Evolutionary conservation across 305 asterid species (phyloP).

Genomic region (Fraxinus latifolia): DNA sequence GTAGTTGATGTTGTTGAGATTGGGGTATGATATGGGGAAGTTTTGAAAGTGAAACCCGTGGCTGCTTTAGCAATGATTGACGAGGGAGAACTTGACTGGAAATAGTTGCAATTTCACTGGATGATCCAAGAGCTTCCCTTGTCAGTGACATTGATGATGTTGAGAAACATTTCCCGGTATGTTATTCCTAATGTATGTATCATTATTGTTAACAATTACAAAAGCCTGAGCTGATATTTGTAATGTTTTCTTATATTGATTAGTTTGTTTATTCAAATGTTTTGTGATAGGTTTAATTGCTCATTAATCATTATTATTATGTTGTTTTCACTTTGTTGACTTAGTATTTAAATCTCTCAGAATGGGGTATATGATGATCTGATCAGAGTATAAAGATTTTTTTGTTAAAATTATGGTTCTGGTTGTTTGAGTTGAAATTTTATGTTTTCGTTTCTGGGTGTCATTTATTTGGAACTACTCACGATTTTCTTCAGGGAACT

Average conservation of each 20-base stretch:
- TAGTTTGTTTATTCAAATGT: neutral
- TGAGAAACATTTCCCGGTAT: constrained; percentile 88
- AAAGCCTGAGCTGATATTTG: neutral
- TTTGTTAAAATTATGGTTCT: neutral
- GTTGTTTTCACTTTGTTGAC: neutral
- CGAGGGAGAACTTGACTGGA: constrained; percentile 99
- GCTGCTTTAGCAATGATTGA: constrained; percentile 95
- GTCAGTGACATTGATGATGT: constrained; percentile 90
- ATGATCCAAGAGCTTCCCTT: constrained; percentile 92
- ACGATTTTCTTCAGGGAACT: constrained; percentile 60
- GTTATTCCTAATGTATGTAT: neutral
- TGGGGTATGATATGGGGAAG: constrained; percentile 72
- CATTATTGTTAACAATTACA: neutral
- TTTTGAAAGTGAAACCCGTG: constrained; percentile 83
- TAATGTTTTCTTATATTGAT: neutral
- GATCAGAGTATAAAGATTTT: neutral
- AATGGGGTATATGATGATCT: neutral
- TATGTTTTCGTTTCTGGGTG: neutral
- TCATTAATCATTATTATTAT: neutral
- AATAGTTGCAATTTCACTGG: constrained; percentile 85
- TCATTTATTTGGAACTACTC: constrained; percentile 4
- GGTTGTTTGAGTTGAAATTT: neutral
- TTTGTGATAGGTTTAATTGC: neutral
- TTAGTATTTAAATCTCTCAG: neutral
- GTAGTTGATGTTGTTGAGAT: constrained; percentile 97